phyloP scores from a whole-genome alignment of 1,284 basidiomycete species.

The Austroboletus novae-zelandiae region DNA sequence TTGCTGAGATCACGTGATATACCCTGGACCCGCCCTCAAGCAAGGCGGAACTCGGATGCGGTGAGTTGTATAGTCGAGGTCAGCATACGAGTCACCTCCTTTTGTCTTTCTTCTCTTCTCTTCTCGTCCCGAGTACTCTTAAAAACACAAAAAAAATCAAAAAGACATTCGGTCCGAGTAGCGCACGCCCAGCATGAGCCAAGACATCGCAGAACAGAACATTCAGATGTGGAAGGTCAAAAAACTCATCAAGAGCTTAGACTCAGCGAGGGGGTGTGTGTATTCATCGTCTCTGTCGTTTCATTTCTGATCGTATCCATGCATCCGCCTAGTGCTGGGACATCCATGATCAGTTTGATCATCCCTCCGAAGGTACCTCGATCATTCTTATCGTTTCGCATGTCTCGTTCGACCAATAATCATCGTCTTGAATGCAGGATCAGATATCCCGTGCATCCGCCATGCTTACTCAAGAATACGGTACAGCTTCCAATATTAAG shows the following conservation, averaged over 20 bases:
- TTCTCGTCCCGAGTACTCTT: neutral
- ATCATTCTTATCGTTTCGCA: slow-evolving; percentile 18
- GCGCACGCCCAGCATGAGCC: slow-evolving; percentile 58
- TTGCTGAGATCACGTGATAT: slow-evolving; percentile 12
- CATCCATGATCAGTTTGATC: slow-evolving; percentile 99
- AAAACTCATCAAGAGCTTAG: slow-evolving; percentile 96
- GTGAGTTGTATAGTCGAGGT: slow-evolving; percentile 1
- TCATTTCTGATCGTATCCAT: slow-evolving; percentile 12
- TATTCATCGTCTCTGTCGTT: slow-evolving; percentile 14
- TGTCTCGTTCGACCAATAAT: neutral
- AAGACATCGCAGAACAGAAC: slow-evolving; percentile 80
- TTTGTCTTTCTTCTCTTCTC: neutral
- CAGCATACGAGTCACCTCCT: slow-evolving; percentile 2
- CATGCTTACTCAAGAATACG: slow-evolving; percentile 99
- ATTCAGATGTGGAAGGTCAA: slow-evolving; percentile 98
- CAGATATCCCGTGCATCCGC: slow-evolving; percentile 93
- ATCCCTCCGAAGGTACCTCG: slow-evolving; percentile 83
- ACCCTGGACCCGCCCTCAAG: slow-evolving; percentile 24
- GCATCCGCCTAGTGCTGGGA: slow-evolving; percentile 66
- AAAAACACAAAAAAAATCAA: slow-evolving; percentile 9
- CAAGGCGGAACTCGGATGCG: slow-evolving; percentile 19
- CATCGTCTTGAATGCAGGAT: slow-evolving; percentile 51
- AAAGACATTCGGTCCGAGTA: slow-evolving; percentile 12
- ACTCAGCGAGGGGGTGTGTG: slow-evolving; percentile 83
- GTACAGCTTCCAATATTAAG: slow-evolving; percentile 98